Base-by-base conservation (phyloP, 805 yeast species). In the Ogataea salicorniae region DNA sequence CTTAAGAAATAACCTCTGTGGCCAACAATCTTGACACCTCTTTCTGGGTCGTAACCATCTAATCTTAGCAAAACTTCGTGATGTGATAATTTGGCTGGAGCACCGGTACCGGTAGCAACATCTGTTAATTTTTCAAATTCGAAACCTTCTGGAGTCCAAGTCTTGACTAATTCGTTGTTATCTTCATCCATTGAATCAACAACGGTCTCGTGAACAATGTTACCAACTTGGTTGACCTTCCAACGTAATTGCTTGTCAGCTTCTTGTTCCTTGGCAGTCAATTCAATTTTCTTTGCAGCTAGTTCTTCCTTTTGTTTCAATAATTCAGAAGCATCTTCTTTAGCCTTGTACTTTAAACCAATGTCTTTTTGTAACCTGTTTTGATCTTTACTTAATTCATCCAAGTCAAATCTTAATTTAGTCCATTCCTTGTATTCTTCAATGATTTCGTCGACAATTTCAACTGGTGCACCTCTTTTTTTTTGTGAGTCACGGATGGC, bases 1-100 rank as follows among this genome's bases (percentile, higher is more conserved):
- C 97, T 84, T 66, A 94, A 77, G 73, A 94, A 94, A 74, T 89
- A 94, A 56, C 99, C 99, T 75, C 99, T 88, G 79, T 94, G 99
- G 58, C 99, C 99, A 50, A 92, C 91, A 58, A 94, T 84, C 73
- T 89, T 88, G 52, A 89, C 96, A 70, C 99, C 99, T 75, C 99
- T 86, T 73, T 94, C 98, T 57, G 97, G 97, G 67, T 94, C 99
- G 69, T 91, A 94, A 56, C 99, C 99, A 66, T 94, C 97, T 58
- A 94, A 76, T 73, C 97, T 84, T 60, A 95, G 77, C 57, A 94
- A 76, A 46, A 94, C 84, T 75, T 94, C 99, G 66, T 94, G 98
- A 68, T 94, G 99, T 33, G 98, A 91, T 66, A 92, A 79, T 34
- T 71, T 71, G 49, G 95, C 95, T 54, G 82, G 81, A 43, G 77